phyloP scores from a whole-genome alignment of 805 yeast species.

The Torulaspora microellipsoides region DNA sequence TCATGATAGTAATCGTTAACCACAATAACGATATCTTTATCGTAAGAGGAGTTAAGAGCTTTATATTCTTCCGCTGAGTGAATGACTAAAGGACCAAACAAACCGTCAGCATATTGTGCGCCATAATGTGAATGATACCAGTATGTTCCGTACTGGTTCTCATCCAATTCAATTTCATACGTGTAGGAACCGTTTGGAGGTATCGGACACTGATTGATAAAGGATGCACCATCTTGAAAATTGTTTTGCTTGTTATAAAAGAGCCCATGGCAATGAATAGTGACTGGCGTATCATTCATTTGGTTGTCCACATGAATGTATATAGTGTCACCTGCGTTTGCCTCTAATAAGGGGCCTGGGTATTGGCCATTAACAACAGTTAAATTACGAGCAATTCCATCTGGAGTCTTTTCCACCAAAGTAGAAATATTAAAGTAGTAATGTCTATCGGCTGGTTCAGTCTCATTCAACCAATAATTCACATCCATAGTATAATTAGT shows the following conservation, averaged over 20 bases:
- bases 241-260: slow-evolving; percentile 42
- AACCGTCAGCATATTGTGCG: slow-evolving; percentile 46
- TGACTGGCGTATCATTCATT: slow-evolving; percentile 36
- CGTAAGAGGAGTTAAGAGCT: slow-evolving; percentile 39
- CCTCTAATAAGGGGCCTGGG: slow-evolving; percentile 51
- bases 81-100: slow-evolving; percentile 50
- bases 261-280: slow-evolving; percentile 53
- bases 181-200: slow-evolving; percentile 39
- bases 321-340: slow-evolving; percentile 42
- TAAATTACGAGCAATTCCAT: slow-evolving; percentile 32
- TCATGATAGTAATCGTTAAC: slow-evolving; percentile 50
- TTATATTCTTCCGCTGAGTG: slow-evolving; percentile 36
- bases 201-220: slow-evolving; percentile 48
- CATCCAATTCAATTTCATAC: slow-evolving; percentile 39
- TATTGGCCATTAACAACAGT: slow-evolving; percentile 37
- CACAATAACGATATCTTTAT: slow-evolving; percentile 44
- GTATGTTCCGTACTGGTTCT: slow-evolving; percentile 44
- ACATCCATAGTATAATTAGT: slow-evolving; percentile 23
- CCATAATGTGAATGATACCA: slow-evolving; percentile 56
- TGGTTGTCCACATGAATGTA: slow-evolving; percentile 40
- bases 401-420: slow-evolving; percentile 26
- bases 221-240: slow-evolving; percentile 49
- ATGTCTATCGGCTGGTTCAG: slow-evolving; percentile 20
- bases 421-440: slow-evolving; percentile 23
- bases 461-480: slow-evolving; percentile 20